Conservation (phyloP, 768 basidiomycete genomes). For the Cubamyces sp. region DNA sequence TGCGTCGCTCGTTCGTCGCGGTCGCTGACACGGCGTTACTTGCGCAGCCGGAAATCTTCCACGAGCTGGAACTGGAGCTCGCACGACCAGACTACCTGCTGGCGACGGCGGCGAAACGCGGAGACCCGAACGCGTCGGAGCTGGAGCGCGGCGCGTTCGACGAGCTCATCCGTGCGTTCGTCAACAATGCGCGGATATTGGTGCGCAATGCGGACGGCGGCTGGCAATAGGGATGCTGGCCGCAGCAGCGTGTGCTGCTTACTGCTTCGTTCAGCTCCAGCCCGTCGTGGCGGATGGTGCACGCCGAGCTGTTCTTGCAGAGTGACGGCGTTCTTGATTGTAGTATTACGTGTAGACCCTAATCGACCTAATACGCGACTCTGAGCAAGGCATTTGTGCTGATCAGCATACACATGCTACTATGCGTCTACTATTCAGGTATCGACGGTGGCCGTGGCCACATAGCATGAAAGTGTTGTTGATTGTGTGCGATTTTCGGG, state of each 20-base stretch:
- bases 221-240: slow-evolving; percentile 21
- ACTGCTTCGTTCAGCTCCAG: too few species aligned
- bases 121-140: slow-evolving; percentile 60
- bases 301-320: neutral
- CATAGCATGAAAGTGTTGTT: too few species aligned
- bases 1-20: too few species aligned
- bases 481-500: too few species aligned
- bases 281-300: neutral
- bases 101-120: slow-evolving; percentile 69
- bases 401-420: neutral
- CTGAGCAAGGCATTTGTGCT: neutral
- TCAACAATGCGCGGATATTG: slow-evolving; percentile 91
- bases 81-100: slow-evolving; percentile 73
- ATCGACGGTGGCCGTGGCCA: too few species aligned
- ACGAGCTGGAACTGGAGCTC: slow-evolving; percentile 92
- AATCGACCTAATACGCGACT: slow-evolving; percentile 3
- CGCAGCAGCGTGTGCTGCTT: too few species aligned
- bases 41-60: slow-evolving; percentile 59
- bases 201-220: slow-evolving; percentile 62
- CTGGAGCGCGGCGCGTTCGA: slow-evolving; percentile 80
- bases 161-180: slow-evolving; percentile 88
- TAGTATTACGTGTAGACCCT: slow-evolving; percentile 16
- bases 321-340: neutral
- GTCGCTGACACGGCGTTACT: neutral
- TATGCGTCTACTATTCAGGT: too few species aligned